phyloP scores from a whole-genome alignment of 2,329 filamentous ascomycete species.

The Triangularia setosa region DNA sequence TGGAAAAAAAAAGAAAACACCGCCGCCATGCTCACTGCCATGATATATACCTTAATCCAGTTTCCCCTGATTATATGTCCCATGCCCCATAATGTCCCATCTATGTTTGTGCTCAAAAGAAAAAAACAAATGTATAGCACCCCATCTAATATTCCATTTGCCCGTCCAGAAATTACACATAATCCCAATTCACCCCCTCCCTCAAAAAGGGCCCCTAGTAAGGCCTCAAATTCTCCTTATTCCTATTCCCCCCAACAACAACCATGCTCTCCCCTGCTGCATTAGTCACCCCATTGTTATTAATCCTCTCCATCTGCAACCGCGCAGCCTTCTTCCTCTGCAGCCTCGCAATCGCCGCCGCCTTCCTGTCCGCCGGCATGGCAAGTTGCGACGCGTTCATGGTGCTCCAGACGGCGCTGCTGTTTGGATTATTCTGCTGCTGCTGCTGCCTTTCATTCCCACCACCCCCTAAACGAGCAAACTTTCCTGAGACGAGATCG shows the following conservation, averaged over 20 bases:
- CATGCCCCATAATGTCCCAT: background rate
- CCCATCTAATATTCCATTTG: background rate
- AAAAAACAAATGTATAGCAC: background rate
- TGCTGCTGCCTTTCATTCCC: constrained; percentile 17
- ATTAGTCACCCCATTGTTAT: constrained; percentile 26
- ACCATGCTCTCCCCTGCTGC: background rate
- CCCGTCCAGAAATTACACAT: background rate
- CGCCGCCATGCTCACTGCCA: background rate
- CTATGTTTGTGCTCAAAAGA: background rate
- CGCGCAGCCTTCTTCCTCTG: constrained; percentile 53
- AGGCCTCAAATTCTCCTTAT: constrained; percentile 52
- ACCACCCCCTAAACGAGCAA: constrained; percentile 39
- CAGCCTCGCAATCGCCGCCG: constrained; percentile 52
- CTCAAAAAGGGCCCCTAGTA: constrained; percentile 21
- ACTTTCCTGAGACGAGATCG: constrained; percentile 45
- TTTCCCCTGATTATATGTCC: background rate
- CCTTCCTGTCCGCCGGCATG: constrained; percentile 48
- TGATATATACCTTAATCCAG: background rate
- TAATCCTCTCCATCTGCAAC: constrained; percentile 27
- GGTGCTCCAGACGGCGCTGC: constrained; percentile 30
- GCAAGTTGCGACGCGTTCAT: constrained; percentile 41
- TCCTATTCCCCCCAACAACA: constrained; percentile 20
- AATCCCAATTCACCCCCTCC: too few relatives aligned
- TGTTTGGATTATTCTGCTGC: constrained; percentile 32
- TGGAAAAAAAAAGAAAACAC: background rate